Base-by-base conservation (phyloP, 2,329 filamentous ascomycete species). In the Fusarium poae region DNA sequence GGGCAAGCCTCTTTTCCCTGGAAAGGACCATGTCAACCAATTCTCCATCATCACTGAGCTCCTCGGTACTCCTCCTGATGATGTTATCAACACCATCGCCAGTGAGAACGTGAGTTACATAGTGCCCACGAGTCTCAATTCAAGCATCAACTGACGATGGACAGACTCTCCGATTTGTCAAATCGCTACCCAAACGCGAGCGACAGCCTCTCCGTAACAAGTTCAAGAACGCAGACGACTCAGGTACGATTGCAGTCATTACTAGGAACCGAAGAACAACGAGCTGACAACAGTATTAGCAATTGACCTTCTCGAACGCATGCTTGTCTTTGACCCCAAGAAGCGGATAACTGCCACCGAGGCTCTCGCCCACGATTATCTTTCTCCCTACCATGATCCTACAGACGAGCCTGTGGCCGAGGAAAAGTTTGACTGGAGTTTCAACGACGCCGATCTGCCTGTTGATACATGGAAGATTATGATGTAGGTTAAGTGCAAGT, bases 401-500 rank as follows among this genome's bases (percentile, higher is more conserved):
- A 96, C 92, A 44, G 96, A 99, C 77, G 96, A 99, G 84, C 96
- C 96, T 2, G 90, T 94, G 18, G 93, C 96, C 23, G 93, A 97
- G 65, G 94, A 97, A 84, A 97, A 97, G 83, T 99, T 99, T 76
- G 96, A 99, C 79, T 99, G 96, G 96, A 97, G 94, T 55, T 99
- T 99, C 83, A 98, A 98, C 80, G 96, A 99, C 75, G 96, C 95
- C 48, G 96, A 99, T 78, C 84, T 99, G 59, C 95, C 96, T 1
- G 94, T 98, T 51, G 96, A 99, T 78, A 97, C 94, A n/a, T 99
- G 96, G 96, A 99, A 99, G 85, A 97, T 99, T 79, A 99, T 98
- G 96, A 99, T 99, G 96, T 97, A 86, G 77, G 91, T 54, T 18
- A 10, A 12, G 35, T 16, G 20, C 18, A 25, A 35, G 16, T 23